phyloP scores from a whole-genome alignment of 306 rosid genomes.

The Urtica urens region DNA sequence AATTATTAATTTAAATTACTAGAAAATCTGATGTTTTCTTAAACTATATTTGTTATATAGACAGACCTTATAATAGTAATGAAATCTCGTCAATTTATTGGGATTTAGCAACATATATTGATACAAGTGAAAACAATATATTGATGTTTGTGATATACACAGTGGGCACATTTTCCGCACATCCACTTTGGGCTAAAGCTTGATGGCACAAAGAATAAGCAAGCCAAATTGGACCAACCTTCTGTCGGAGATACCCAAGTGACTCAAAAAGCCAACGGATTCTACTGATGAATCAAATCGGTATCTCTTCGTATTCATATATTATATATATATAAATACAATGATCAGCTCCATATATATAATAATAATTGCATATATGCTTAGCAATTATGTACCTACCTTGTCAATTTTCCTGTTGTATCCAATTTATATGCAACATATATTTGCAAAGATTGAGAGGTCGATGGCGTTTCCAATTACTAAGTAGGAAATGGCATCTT shows the following conservation, averaged over 20 bases:
- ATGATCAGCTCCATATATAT: slow-evolving; percentile 1
- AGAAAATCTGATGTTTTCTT: too few species aligned
- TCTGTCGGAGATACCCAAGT: slow-evolving; percentile 31
- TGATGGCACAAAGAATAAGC: slow-evolving; percentile 62
- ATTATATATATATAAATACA: not conserved
- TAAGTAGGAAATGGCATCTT: slow-evolving; percentile 23
- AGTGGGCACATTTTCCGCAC: slow-evolving; percentile 99
- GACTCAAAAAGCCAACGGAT: slow-evolving; percentile 45
- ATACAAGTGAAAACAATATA: too few species aligned
- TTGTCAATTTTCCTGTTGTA: not conserved
- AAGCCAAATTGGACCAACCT: slow-evolving; percentile 42
- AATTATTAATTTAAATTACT: too few species aligned
- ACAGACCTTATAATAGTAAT: too few species aligned
- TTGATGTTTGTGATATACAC: slow-evolving; percentile 11
- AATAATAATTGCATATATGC: slow-evolving; percentile 1
- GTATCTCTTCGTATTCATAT: not conserved
- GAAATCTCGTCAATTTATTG: too few species aligned
- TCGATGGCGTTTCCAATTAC: slow-evolving; percentile 27
- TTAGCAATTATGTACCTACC: not conserved
- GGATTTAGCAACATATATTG: too few species aligned
- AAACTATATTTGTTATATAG: too few species aligned
- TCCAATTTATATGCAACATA: not conserved
- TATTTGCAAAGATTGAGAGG: slow-evolving; percentile 23
- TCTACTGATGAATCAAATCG: slow-evolving; percentile 25
- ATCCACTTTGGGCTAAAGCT: slow-evolving; percentile 84